Percentiles rank a stretch among this genome's conserved stretches.
phyloP scores from a whole-genome alignment of 129 eudicot genomes.

The Smallanthus sonchifolius region DNA sequence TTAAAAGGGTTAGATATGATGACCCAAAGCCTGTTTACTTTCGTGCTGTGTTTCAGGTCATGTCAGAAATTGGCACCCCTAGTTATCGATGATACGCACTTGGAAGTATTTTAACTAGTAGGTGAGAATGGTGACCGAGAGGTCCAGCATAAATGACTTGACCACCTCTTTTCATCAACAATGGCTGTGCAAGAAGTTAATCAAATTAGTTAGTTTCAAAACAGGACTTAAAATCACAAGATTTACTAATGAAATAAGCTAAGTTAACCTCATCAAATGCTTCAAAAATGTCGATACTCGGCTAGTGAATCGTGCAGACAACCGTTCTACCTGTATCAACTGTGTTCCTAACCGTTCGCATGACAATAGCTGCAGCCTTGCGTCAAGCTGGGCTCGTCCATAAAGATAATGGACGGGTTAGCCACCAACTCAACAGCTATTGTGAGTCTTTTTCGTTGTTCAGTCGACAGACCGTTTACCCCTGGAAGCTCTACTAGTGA shows the following conservation, averaged over 20 bases:
- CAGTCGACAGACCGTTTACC: slow-evolving; percentile 71
- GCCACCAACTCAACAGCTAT: slow-evolving; percentile 83
- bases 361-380: slow-evolving; percentile 90
- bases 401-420: slow-evolving; percentile 79
- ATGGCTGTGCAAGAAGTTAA: slow-evolving; percentile 33
- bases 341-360: slow-evolving; percentile 78
- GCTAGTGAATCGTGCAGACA: slow-evolving; percentile 90
- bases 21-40: too few relatives aligned
- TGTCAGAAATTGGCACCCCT: too few relatives aligned
- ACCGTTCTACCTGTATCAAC: slow-evolving; percentile 83
- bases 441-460: slow-evolving; percentile 76
- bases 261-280: slow-evolving; percentile 75
- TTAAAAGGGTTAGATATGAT: too few relatives aligned
- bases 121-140: slow-evolving; percentile 61
- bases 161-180: slow-evolving; percentile 87
- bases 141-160: slow-evolving; percentile 71
- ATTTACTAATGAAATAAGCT: neutral
- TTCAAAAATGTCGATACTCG: slow-evolving; percentile 85
- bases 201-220: neutral
- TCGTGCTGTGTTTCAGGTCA: too few relatives aligned
- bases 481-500: slow-evolving; percentile 78
- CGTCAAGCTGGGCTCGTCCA: slow-evolving; percentile 92
- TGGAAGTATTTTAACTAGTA: slow-evolving; percentile 60
- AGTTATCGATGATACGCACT: slow-evolving; percentile 31
- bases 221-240: neutral